Percentiles rank a stretch among this genome's conserved stretches.
Conservation (phyloP, 1,284 basidiomycete genomes). For the Trametes hirsuta region DNA sequence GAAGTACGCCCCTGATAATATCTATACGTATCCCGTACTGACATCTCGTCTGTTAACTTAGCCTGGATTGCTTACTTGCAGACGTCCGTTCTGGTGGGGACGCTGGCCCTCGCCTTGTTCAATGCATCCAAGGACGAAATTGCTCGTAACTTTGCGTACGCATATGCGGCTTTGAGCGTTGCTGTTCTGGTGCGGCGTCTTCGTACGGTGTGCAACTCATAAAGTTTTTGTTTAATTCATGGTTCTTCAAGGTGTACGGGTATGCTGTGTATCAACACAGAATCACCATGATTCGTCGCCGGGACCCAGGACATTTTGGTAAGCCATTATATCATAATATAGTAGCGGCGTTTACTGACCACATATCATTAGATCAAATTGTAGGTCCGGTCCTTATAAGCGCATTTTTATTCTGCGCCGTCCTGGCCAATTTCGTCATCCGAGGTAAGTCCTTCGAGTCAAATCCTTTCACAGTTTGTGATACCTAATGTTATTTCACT, state of each 20-base stretch:
- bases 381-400: constrained; percentile 83
- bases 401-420: constrained; percentile 78
- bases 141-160: constrained; percentile 81
- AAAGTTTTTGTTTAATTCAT: background rate
- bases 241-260: constrained; percentile 72
- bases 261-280: constrained; percentile 88
- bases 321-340: constrained; percentile 28
- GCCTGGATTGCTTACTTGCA: constrained; percentile 94
- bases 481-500: background rate
- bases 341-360: background rate
- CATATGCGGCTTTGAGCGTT: constrained; percentile 82
- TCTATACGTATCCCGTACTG: background rate
- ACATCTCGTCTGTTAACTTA: constrained; percentile 31
- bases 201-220: background rate
- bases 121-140: constrained; percentile 81
- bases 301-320: constrained; percentile 95
- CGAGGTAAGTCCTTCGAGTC: constrained; percentile 55
- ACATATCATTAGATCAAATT: constrained; percentile 62
- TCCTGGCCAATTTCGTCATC: constrained; percentile 87
- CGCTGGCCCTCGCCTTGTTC: constrained; percentile 87
- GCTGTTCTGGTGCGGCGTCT: constrained; percentile 56
- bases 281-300: constrained; percentile 87
- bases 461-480: background rate
- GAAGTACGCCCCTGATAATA: constrained; percentile 59
- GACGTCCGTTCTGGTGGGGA: constrained; percentile 83